A percentile compares a stretch with the other conserved stretches of the same genome.
These are phyloP conservation scores for Xylaria sp. DNA, from an alignment of 2,329 filamentous ascomycete species.

Conservation along the genomic window DNA sequence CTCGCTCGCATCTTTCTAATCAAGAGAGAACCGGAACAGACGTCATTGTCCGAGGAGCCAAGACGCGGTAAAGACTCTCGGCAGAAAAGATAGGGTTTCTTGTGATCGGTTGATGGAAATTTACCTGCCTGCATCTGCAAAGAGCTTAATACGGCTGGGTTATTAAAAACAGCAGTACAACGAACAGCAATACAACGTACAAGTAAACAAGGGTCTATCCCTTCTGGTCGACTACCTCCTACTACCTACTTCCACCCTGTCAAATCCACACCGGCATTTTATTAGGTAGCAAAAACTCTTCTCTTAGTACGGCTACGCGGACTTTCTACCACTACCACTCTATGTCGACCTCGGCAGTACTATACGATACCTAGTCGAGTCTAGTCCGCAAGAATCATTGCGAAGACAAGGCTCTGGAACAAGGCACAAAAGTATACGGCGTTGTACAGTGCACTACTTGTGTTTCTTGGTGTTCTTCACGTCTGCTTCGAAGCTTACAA, in stretches of 20 bases:
- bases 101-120: not conserved
- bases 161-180: not conserved
- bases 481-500: not conserved
- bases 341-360: no score
- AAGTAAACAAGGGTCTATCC: not conserved
- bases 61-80: not conserved
- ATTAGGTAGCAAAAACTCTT: conserved; percentile 11
- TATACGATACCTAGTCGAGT: not conserved
- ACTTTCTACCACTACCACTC: not conserved
- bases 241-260: not conserved
- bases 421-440: not conserved
- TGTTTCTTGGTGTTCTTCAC: not conserved
- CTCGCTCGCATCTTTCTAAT: not conserved
- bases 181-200: not conserved
- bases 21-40: not conserved
- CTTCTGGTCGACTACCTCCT: not conserved
- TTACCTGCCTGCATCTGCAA: conserved; percentile 5
- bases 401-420: not conserved
- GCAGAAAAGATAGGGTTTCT: not conserved
- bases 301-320: not conserved
- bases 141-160: not conserved
- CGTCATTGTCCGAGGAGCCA: not conserved
- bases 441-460: not conserved
- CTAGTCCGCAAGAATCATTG: not conserved
- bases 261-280: not conserved